Conservation (phyloP, 176 grass and related monocot genomes). For the Miscanthus lutarioriparius region DNA sequence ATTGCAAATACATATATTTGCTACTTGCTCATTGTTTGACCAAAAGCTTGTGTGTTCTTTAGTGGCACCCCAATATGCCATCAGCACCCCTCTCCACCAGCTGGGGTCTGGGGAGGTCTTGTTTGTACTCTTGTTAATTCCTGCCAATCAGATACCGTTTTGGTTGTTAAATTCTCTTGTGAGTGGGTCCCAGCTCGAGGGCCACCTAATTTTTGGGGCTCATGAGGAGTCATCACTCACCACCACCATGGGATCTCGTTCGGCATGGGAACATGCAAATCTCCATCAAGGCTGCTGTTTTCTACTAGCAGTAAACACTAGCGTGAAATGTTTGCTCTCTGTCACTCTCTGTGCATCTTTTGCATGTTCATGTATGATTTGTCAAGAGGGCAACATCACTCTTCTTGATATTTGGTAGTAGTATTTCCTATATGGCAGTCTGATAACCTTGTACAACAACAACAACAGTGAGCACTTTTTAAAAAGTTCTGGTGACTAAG, state of each 20-base stretch:
- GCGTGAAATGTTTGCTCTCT: slow-evolving; percentile 9
- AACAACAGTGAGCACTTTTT: background rate
- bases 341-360: background rate
- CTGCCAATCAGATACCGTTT: slow-evolving; percentile 41
- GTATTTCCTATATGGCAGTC: background rate
- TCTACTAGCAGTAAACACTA: slow-evolving; percentile 27
- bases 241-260: slow-evolving; percentile 40
- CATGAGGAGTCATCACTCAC: slow-evolving; percentile 47
- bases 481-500: background rate
- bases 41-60: slow-evolving; percentile 40
- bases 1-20: slow-evolving; percentile 36
- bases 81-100: slow-evolving; percentile 44
- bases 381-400: background rate
- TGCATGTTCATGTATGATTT: slow-evolving; percentile 28
- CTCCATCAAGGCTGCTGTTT: background rate
- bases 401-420: background rate
- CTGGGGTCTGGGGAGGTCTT: slow-evolving; percentile 27
- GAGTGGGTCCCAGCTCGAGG: slow-evolving; percentile 26
- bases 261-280: slow-evolving; percentile 24
- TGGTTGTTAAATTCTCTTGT: slow-evolving; percentile 30
- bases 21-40: slow-evolving; percentile 47
- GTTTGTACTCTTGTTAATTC: slow-evolving; percentile 41
- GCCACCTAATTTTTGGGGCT: slow-evolving; percentile 34
- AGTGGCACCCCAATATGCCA: slow-evolving; percentile 49
- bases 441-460: background rate